Percentiles rank a stretch among this genome's conserved stretches.
phyloP scores from a whole-genome alignment of 495 filamentous ascomycete genomes.

The Bombardia bombarda region DNA sequence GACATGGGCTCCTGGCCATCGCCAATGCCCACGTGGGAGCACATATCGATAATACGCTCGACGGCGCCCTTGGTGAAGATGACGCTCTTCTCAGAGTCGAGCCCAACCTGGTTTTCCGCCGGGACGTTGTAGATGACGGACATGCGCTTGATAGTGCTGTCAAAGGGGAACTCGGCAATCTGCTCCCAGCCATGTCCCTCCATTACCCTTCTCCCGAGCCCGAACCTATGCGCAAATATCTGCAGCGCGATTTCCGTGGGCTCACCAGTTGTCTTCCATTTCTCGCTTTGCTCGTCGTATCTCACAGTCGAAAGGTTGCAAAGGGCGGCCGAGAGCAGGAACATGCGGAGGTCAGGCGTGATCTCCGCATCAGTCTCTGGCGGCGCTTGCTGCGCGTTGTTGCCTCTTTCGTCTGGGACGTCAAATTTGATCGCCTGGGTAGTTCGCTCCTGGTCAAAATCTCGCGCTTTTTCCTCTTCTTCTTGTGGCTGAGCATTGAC shows the following conservation, averaged over 20 bases:
- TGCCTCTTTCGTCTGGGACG: slow-evolving; percentile 36
- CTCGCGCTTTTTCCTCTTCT: slow-evolving; percentile 24
- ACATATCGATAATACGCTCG: slow-evolving; percentile 68
- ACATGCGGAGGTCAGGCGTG: slow-evolving; percentile 48
- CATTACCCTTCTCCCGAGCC: slow-evolving; percentile 47
- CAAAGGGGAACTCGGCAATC: slow-evolving; percentile 70
- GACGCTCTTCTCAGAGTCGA: slow-evolving; percentile 31
- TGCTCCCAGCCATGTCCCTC: slow-evolving; percentile 52
- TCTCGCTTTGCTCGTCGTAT: slow-evolving; percentile 40
- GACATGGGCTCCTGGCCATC: slow-evolving; percentile 45
- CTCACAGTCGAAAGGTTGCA: slow-evolving; percentile 71
- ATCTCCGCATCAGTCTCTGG: slow-evolving; percentile 21
- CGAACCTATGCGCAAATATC: slow-evolving; percentile 67
- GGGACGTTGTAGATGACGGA: slow-evolving; percentile 57
- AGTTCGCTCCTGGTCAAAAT: slow-evolving; percentile 45
- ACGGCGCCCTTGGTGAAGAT: slow-evolving; percentile 78
- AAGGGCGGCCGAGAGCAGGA: slow-evolving; percentile 63
- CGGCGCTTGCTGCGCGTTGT: slow-evolving; percentile 11
- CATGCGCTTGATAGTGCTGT: slow-evolving; percentile 78
- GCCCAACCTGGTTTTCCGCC: slow-evolving; percentile 15
- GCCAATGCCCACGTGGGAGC: slow-evolving; percentile 49
- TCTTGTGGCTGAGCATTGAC: slow-evolving; percentile 22
- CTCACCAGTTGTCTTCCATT: slow-evolving; percentile 71
- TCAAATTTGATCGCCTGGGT: slow-evolving; percentile 47
- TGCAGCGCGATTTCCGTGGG: slow-evolving; percentile 81